phyloP scores from a whole-genome alignment of 352 stramenopile species.

The Phytopythium ostracodes region DNA sequence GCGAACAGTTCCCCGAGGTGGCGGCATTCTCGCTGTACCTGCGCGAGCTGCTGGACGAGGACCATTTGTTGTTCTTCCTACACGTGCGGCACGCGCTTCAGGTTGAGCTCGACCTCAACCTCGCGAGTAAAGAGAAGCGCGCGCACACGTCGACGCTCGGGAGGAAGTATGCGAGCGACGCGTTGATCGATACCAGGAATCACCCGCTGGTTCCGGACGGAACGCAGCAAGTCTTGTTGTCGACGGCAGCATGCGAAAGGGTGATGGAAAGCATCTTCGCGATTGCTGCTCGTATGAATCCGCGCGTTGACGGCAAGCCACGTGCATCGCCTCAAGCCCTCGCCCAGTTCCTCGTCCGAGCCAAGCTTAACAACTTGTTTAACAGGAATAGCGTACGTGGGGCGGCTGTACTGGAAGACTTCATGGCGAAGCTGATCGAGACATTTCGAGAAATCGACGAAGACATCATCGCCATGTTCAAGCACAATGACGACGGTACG shows the following conservation, averaged over 20 bases:
- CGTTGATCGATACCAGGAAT: constrained; percentile 24
- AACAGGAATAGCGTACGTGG: background rate
- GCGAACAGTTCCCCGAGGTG: constrained; percentile 43
- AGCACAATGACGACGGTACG: constrained; percentile 80
- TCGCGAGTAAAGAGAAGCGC: constrained; percentile 59
- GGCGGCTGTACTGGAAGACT: constrained; percentile 21
- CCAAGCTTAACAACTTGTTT: constrained; percentile 25
- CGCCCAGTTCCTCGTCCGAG: constrained; percentile 33
- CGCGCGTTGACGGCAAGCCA: background rate
- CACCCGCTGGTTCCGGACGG: constrained; percentile 57
- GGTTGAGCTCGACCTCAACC: constrained; percentile 44
- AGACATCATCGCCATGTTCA: constrained; percentile 76
- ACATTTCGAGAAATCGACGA: constrained; percentile 51
- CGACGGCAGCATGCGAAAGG: constrained; percentile 30
- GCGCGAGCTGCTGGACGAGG: constrained; percentile 62
- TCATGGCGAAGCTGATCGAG: constrained; percentile 43
- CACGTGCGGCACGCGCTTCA: constrained; percentile 42
- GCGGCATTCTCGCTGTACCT: constrained; percentile 60
- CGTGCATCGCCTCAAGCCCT: constrained; percentile 22
- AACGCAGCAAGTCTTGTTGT: constrained; percentile 49
- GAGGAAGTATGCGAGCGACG: constrained; percentile 39
- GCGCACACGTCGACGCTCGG: constrained; percentile 36
- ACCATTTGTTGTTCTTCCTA: constrained; percentile 63
- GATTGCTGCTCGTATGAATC: background rate
- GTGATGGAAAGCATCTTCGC: constrained; percentile 41